A percentile compares a stretch with the other conserved stretches of the same genome.
Conservation (phyloP, 495 filamentous ascomycete species). For the Podospora australis region DNA sequence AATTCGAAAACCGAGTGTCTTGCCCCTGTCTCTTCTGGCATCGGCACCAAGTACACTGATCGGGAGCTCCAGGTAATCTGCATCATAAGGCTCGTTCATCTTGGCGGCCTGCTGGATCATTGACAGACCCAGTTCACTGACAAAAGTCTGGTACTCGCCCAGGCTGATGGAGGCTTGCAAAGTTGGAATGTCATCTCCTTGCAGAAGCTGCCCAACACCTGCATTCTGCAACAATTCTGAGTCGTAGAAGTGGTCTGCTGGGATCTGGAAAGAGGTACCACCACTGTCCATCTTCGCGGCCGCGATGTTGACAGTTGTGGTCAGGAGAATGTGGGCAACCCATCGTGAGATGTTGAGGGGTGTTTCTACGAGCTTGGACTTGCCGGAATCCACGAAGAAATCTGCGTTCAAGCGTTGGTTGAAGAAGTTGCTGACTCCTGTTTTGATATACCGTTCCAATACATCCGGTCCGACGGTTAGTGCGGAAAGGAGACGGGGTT, state of each 20-base stretch:
- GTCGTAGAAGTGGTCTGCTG: slow-evolving; percentile 1
- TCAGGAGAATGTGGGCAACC: slow-evolving; percentile 2
- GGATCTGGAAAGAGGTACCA: not conserved
- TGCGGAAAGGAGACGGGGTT: not conserved
- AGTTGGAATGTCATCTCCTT: not conserved
- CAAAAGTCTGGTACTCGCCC: slow-evolving; percentile 1
- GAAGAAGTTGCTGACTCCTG: slow-evolving; percentile 1
- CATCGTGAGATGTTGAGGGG: not conserved
- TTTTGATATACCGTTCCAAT: not conserved
- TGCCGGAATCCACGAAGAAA: not conserved
- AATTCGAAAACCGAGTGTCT: not conserved
- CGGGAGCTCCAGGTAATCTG: not conserved
- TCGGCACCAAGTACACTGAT: not conserved
- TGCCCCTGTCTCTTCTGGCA: not conserved
- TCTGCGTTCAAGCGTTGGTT: not conserved
- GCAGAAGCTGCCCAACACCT: not conserved
- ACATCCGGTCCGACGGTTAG: not conserved
- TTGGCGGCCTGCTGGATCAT: not conserved
- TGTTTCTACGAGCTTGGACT: not conserved
- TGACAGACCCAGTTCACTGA: not conserved
- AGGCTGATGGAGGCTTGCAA: slow-evolving; percentile 1
- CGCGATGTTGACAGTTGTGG: slow-evolving; percentile 3
- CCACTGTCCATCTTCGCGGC: not conserved
- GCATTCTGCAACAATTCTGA: not conserved
- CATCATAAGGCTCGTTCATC: not conserved